phyloP scores from a whole-genome alignment of 352 stramenopile species.

The Phytophthora pini region DNA sequence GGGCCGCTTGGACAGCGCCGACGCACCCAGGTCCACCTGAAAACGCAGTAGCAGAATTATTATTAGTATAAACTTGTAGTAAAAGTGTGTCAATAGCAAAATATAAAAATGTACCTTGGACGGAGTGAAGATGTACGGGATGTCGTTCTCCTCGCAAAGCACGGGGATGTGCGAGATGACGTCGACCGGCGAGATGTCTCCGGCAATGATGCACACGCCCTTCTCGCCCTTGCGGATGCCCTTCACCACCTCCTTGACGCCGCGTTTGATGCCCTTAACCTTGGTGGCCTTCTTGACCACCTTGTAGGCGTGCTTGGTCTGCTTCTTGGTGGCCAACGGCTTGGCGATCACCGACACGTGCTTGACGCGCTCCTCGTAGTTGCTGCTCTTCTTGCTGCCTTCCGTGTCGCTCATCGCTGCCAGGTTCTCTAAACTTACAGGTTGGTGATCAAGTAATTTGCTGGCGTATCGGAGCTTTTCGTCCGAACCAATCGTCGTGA shows the following conservation, averaged over 20 bases:
- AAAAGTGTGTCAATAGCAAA: slow-evolving; percentile 5
- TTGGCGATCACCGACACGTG: slow-evolving; percentile 94
- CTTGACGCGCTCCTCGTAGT: slow-evolving; percentile 88
- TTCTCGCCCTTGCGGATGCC: slow-evolving; percentile 97
- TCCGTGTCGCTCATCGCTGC: slow-evolving; percentile 74
- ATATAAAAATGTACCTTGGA: slow-evolving; percentile 88
- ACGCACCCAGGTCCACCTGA: slow-evolving; percentile 93
- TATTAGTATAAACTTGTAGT: slow-evolving; percentile 10
- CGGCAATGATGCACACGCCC: slow-evolving; percentile 98
- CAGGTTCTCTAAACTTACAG: slow-evolving; percentile 1
- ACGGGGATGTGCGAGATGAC: slow-evolving; percentile 99
- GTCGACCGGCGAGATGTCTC: slow-evolving; percentile 99
- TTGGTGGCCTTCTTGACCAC: slow-evolving; percentile 95
- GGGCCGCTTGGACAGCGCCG: slow-evolving; percentile 97
- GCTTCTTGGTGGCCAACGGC: slow-evolving; percentile 98
- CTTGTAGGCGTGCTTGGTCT: slow-evolving; percentile 94
- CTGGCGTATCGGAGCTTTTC: slow-evolving; percentile 26
- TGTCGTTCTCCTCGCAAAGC: slow-evolving; percentile 98
- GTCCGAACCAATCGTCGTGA: slow-evolving; percentile 33
- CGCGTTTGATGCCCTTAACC: slow-evolving; percentile 97
- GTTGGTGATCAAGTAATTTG: slow-evolving; percentile 32
- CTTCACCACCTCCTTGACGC: slow-evolving; percentile 99
- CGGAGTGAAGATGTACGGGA: slow-evolving; percentile 98
- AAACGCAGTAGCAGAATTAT: neutral
- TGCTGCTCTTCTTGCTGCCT: slow-evolving; percentile 58